A percentile compares a stretch with the other conserved stretches of the same genome.
Evolutionary conservation across 2,329 filamentous ascomycete species (phyloP).

Genomic region (Stachybotrys elegans): DNA sequence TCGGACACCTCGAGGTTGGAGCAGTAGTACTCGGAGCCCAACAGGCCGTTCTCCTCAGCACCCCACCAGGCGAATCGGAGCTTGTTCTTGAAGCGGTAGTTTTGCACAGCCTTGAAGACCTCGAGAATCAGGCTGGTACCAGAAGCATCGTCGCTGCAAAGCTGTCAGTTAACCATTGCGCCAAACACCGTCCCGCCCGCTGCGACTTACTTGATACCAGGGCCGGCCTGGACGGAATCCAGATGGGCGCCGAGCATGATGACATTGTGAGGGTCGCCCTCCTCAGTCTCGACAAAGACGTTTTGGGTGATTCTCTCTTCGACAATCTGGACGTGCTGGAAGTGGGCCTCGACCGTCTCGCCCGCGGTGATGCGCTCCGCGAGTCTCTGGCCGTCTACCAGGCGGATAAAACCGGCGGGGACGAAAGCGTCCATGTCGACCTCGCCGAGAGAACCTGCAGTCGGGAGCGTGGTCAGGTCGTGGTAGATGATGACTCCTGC

Average conservation of each 20-base stretch:
- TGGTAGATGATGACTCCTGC: slow-evolving; percentile 15
- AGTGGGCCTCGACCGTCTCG: slow-evolving; percentile 20
- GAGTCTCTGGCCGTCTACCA: slow-evolving; percentile 34
- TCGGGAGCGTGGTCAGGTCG: slow-evolving; percentile 13
- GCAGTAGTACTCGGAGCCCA: slow-evolving; percentile 15
- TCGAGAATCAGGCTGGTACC: slow-evolving; percentile 14
- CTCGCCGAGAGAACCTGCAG: slow-evolving; percentile 15
- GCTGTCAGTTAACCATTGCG: neutral
- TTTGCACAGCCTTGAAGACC: slow-evolving; percentile 13
- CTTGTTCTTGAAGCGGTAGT: slow-evolving; percentile 19
- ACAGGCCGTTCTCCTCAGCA: slow-evolving; percentile 14
- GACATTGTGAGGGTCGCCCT: slow-evolving; percentile 14
- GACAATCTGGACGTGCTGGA: slow-evolving; percentile 15
- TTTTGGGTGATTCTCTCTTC: slow-evolving; percentile 17
- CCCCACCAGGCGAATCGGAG: slow-evolving; percentile 17
- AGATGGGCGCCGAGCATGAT: slow-evolving; percentile 7
- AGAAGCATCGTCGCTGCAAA: slow-evolving; percentile 9
- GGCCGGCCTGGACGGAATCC: slow-evolving; percentile 3
- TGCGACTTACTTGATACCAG: slow-evolving; percentile 3
- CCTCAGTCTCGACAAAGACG: slow-evolving; percentile 12
- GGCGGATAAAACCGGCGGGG: slow-evolving; percentile 14
- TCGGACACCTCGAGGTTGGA: slow-evolving; percentile 10
- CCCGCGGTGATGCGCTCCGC: slow-evolving; percentile 32
- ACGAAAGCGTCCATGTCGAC: slow-evolving; percentile 13
- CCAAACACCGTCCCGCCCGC: too few species aligned